Evolutionary conservation across 371 early-diverging fungal species (phyloP).

Genomic region (Chytridium lagenaria): DNA sequence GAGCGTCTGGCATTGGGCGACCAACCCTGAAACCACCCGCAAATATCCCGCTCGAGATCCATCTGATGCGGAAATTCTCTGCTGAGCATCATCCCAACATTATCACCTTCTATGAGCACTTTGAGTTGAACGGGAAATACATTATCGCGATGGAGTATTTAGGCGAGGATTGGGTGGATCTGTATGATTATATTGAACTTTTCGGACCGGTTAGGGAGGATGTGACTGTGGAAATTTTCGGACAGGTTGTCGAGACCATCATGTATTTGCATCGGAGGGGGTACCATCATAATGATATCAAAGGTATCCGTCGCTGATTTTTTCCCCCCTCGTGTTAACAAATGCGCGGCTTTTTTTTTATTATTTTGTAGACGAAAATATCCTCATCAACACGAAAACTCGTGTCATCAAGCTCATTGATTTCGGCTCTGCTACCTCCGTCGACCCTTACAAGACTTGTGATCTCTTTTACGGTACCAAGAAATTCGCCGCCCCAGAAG

Average conservation of each 20-base stretch:
- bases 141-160: constrained; percentile 60
- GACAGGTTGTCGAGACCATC: constrained; percentile 47
- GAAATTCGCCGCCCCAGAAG: constrained; percentile 60
- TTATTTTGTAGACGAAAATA: constrained; percentile 65
- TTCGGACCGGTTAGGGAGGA: constrained; percentile 55
- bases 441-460: constrained; percentile 37
- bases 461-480: constrained; percentile 57
- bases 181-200: constrained; percentile 58
- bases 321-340: constrained; percentile 6
- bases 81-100: constrained; percentile 36
- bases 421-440: constrained; percentile 57
- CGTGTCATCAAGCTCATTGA: constrained; percentile 57
- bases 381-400: constrained; percentile 56
- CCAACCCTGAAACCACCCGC: constrained; percentile 19
- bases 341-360: not conserved
- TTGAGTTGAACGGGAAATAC: constrained; percentile 40
- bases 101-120: constrained; percentile 47
- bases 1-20: constrained; percentile 57
- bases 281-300: constrained; percentile 58
- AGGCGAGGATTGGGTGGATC: constrained; percentile 59
- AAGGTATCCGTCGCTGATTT: constrained; percentile 42
- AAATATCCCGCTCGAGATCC: constrained; percentile 53
- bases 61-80: constrained; percentile 43
- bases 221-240: constrained; percentile 47
- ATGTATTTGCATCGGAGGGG: constrained; percentile 43